Conservation (phyloP, 805 yeast genomes). For the Lipomyces lipofer region DNA sequence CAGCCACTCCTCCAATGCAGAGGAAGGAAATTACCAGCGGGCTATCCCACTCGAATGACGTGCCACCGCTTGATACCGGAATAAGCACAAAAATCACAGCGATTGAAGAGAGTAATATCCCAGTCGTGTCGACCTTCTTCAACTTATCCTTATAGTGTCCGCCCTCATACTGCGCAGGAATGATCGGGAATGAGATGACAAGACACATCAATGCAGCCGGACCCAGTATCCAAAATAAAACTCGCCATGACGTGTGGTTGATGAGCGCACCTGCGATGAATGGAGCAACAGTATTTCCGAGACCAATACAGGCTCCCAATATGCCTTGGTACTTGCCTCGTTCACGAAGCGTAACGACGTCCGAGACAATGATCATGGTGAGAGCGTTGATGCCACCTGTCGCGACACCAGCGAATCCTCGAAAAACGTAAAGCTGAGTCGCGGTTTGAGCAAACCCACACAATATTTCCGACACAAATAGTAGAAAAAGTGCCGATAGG, state of each 20-base stretch:
- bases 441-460: constrained; percentile 51
- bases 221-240: constrained; percentile 51
- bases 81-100: constrained; percentile 52
- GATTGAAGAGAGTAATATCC: constrained; percentile 51
- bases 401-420: constrained; percentile 70
- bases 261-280: constrained; percentile 55
- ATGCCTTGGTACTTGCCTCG: constrained; percentile 38
- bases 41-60: constrained; percentile 56
- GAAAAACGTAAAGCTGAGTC: constrained; percentile 66
- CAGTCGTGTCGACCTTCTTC: constrained; percentile 53
- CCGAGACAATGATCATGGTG: constrained; percentile 58
- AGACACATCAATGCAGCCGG: constrained; percentile 44
- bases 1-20: constrained; percentile 45
- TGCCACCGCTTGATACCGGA: constrained; percentile 66
- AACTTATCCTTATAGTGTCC: constrained; percentile 45
- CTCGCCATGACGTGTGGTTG: constrained; percentile 50
- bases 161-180: constrained; percentile 43
- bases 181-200: constrained; percentile 35
- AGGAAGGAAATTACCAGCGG: constrained; percentile 37
- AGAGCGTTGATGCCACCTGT: constrained; percentile 67
- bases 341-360: constrained; percentile 48
- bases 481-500: constrained; percentile 45
- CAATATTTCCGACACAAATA: constrained; percentile 50
- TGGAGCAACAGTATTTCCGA: constrained; percentile 54
- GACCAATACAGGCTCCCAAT: constrained; percentile 37